phyloP scores from a whole-genome alignment of 129 eudicot genomes.

The Pseudognaphalium luteoalbum region DNA sequence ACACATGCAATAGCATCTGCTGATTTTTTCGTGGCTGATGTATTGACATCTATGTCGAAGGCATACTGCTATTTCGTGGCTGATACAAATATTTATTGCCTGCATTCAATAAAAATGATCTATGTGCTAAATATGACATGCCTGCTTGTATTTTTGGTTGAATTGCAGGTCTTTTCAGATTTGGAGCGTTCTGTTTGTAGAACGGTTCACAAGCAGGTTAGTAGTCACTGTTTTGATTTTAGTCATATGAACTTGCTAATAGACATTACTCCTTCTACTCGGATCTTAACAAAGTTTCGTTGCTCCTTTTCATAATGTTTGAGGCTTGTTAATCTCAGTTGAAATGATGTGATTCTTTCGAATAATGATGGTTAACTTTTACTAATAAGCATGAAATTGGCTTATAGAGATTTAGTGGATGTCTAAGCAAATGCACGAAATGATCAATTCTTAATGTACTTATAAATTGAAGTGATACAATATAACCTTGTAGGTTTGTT shows the following conservation, averaged over 20 bases:
- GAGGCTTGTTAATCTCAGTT: neutral
- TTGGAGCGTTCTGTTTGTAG: slow-evolving; percentile 98
- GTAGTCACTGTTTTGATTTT: slow-evolving; percentile 11
- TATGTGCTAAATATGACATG: slow-evolving; percentile 1
- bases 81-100: neutral
- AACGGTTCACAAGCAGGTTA: slow-evolving; percentile 93
- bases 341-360: neutral
- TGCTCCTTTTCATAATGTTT: neutral
- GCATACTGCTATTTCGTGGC: slow-evolving; percentile 35
- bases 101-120: neutral
- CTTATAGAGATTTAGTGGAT: neutral
- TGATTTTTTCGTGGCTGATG: slow-evolving; percentile 95
- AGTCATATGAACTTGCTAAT: neutral
- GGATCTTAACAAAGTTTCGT: neutral
- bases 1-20: slow-evolving; percentile 90
- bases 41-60: slow-evolving; percentile 97
- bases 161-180: slow-evolving; percentile 87
- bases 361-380: neutral
- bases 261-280: neutral
- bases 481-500: slow-evolving; percentile 12
- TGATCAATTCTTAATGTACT: neutral
- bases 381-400: neutral
- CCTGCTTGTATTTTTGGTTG: slow-evolving; percentile 3
- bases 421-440: neutral
- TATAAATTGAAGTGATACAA: neutral